Base-by-base conservation (phyloP, 345 rosid genomes). In the Gossypium longicalyx region DNA sequence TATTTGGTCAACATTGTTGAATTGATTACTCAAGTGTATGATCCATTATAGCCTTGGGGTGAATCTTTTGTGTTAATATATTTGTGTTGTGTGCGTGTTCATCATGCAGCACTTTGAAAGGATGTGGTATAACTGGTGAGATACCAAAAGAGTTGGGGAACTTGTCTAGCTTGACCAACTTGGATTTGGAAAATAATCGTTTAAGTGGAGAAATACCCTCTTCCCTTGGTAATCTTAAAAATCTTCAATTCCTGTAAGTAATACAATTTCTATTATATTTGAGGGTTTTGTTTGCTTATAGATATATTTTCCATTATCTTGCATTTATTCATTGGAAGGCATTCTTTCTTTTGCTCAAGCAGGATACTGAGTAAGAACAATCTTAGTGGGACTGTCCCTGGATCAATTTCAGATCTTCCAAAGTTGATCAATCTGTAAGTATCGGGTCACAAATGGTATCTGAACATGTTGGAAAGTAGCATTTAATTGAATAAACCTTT, bases 161-260 rank as follows among this genome's bases (percentile, higher is more conserved):
- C 80, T 77, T 96, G 76, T 79, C 95, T 12, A 90, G 89, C 80
- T 88, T 96, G 81, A 90, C 88, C 49, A 88, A 87, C 78, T 86
- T 96, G 86, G 98, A 96, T 82, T 86, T 96, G 87, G 97, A 87
- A 77, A 88, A 89, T 67, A 96, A 96, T 89, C 83, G 57, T 75
- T 81, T 96, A 67, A 84, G 73, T 61, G 99, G 99, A 72, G 81
- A 76, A 77, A 91, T 96, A 86, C 99, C 99, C 7, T 74, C 91
- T 69, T 78, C 93, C 67, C 81, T 93, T 67, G 97, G 99, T 53
- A 83, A 90, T 74, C 98, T 96, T 71, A 86, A 85, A 82, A 89
- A 78, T 72, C 98, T 93, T 82, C 98, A 91, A 79, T 90, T 96
- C 87, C 82, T 96, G 99, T 96, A 82, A 90, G 97, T 83, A 67